phyloP scores from a whole-genome alignment of 805 yeast species.

The Saturnispora silvae region DNA sequence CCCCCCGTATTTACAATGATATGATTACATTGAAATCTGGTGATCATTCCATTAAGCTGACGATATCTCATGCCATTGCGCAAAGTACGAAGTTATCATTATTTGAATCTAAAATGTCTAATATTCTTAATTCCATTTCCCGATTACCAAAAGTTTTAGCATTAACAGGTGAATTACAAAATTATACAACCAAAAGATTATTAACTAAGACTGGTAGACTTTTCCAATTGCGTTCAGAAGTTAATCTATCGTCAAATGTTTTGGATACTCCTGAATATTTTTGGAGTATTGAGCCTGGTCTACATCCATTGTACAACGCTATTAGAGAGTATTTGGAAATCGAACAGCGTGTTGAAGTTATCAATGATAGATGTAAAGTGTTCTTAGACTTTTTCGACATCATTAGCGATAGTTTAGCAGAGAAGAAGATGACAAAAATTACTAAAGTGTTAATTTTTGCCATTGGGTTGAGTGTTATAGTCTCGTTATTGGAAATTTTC shows the following conservation, averaged over 20 bases:
- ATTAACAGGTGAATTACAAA: constrained; percentile 75
- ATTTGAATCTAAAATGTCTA: constrained; percentile 86
- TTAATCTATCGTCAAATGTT: constrained; percentile 80
- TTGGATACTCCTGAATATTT: constrained; percentile 93
- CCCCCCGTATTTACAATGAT: constrained; percentile 78
- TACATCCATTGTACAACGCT: constrained; percentile 85
- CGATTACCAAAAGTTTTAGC: constrained; percentile 85
- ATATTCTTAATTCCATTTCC: constrained; percentile 73
- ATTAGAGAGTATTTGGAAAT: constrained; percentile 88
- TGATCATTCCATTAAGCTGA: constrained; percentile 83
- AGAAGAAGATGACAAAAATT: constrained; percentile 80
- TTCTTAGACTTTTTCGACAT: constrained; percentile 89
- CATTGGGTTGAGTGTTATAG: constrained; percentile 66
- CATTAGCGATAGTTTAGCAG: constrained; percentile 89
- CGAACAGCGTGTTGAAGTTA: constrained; percentile 86
- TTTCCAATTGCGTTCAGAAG: constrained; percentile 86
- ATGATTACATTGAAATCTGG: constrained; percentile 85
- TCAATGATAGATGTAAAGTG: constrained; percentile 89
- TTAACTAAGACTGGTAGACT: constrained; percentile 82
- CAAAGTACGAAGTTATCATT: constrained; percentile 87
- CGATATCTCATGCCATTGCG: constrained; percentile 94
- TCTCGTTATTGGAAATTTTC: constrained; percentile 62
- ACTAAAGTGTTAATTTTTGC: constrained; percentile 84
- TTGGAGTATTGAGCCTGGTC: constrained; percentile 92
- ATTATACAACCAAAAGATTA: constrained; percentile 68